Conservation (phyloP, 768 basidiomycete species). For the Auriscalpium vulgare region DNA sequence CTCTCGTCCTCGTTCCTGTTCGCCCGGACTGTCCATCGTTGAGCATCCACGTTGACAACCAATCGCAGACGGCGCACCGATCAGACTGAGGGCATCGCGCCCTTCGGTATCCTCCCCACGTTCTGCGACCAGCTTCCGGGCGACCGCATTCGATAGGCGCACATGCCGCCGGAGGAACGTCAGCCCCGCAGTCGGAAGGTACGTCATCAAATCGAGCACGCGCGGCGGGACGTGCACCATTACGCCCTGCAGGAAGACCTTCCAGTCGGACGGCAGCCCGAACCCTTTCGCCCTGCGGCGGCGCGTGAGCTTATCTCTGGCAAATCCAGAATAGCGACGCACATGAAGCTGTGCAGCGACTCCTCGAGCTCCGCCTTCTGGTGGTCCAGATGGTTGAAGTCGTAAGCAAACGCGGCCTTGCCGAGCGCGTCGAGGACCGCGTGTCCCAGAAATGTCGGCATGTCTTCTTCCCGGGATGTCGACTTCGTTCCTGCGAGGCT, state of each 20-base stretch:
- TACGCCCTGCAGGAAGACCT: conserved; percentile 8
- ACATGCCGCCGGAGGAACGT: conserved; percentile 8
- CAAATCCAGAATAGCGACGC: not conserved
- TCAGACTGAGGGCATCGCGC: conserved; percentile 8
- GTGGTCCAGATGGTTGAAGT: conserved; percentile 6
- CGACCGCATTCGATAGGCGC: conserved; percentile 1
- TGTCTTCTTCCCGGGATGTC: conserved; percentile 2
- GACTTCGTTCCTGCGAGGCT: not conserved
- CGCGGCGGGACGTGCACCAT: conserved; percentile 4
- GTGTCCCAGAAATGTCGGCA: conserved; percentile 3
- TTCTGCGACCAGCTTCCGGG: conserved; percentile 3
- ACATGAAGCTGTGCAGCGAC: conserved; percentile 10
- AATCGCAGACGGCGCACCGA: not conserved
- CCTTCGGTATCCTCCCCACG: not conserved
- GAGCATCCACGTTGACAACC: not conserved
- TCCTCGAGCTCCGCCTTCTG: not conserved
- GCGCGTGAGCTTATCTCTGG: not conserved
- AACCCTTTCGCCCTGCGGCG: conserved; percentile 9
- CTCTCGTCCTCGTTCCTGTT: conserved; percentile 3
- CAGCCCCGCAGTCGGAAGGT: conserved; percentile 9
- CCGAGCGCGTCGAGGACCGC: conserved; percentile 10
- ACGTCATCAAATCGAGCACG: conserved; percentile 1
- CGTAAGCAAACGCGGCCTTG: conserved; percentile 7
- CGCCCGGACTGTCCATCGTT: conserved; percentile 2
- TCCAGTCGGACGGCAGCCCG: conserved; percentile 9